phyloP scores from a whole-genome alignment of 1,284 basidiomycete genomes.

The Schizopora paradoxa region DNA sequence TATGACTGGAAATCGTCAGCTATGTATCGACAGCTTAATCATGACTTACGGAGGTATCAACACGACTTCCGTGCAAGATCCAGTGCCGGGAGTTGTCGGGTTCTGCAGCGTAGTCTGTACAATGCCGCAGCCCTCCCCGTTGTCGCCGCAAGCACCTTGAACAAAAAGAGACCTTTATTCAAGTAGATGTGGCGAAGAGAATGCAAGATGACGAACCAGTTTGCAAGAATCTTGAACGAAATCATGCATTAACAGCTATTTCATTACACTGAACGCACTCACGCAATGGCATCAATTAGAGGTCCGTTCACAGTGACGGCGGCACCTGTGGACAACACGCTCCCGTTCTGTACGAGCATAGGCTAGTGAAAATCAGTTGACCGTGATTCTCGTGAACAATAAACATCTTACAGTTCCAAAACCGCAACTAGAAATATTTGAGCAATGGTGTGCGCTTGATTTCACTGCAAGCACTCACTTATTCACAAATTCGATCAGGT shows the following conservation, averaged over 20 bases:
- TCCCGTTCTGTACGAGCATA: constrained; percentile 15
- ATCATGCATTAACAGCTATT: background rate
- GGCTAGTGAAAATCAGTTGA: constrained; percentile 6
- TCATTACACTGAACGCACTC: background rate
- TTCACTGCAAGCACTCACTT: background rate
- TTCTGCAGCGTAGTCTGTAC: constrained; percentile 22
- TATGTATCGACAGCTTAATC: background rate
- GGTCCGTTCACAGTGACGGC: constrained; percentile 18
- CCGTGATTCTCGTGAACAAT: background rate
- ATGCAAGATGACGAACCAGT: background rate
- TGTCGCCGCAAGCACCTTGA: constrained; percentile 19
- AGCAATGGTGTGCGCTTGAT: background rate
- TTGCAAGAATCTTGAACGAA: background rate
- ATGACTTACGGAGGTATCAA: constrained; percentile 18
- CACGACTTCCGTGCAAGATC: constrained; percentile 21
- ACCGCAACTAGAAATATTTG: constrained; percentile 15
- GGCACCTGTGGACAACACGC: constrained; percentile 17
- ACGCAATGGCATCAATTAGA: constrained; percentile 17
- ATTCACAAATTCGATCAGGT: background rate
- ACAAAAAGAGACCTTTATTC: background rate
- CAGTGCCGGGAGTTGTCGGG: constrained; percentile 17
- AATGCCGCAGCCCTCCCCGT: constrained; percentile 22
- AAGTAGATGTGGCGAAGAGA: background rate
- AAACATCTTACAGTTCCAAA: constrained; percentile 16
- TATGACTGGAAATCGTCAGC: constrained; percentile 2